These are phyloP conservation scores for Camelina hispida DNA, from an alignment of 345 rosid species.

Conservation along the genomic window DNA sequence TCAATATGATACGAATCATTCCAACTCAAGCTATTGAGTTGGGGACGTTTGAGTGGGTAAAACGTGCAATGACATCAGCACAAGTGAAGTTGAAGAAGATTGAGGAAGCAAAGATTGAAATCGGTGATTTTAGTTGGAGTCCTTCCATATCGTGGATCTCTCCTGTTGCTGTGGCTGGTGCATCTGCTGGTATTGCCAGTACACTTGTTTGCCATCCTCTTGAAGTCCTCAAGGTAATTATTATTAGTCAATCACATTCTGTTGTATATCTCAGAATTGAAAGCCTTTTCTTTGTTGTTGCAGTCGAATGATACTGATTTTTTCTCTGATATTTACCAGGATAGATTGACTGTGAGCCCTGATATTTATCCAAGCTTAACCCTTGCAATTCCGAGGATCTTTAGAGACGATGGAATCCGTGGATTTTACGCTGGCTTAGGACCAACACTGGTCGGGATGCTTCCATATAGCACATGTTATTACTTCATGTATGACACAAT, in stretches of 20 bases:
- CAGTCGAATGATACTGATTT: slow-evolving; percentile 10
- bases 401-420: slow-evolving; percentile 81
- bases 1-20: slow-evolving; percentile 88
- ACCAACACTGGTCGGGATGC: slow-evolving; percentile 94
- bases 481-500: slow-evolving; percentile 89
- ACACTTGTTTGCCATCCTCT: slow-evolving; percentile 98
- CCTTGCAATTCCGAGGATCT: slow-evolving; percentile 76
- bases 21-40: slow-evolving; percentile 99
- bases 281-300: neutral
- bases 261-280: neutral
- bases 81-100: slow-evolving; percentile 68
- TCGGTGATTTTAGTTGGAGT: slow-evolving; percentile 64
- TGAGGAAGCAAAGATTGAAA: slow-evolving; percentile 61
- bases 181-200: slow-evolving; percentile 91
- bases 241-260: neutral
- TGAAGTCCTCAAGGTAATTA: slow-evolving; percentile 91
- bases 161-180: slow-evolving; percentile 94
- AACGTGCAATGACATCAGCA: slow-evolving; percentile 76
- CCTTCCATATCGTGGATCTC: slow-evolving; percentile 84
- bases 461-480: slow-evolving; percentile 95
- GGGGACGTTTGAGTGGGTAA: slow-evolving; percentile 87
- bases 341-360: slow-evolving; percentile 88
- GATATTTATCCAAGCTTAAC: slow-evolving; percentile 81
- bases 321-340: slow-evolving; percentile 58
- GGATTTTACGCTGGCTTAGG: slow-evolving; percentile 84